Percentiles rank a stretch among this genome's conserved stretches.
Evolutionary conservation across 208 protist species (phyloP).

Genomic region (Leishmania braziliensis): DNA sequence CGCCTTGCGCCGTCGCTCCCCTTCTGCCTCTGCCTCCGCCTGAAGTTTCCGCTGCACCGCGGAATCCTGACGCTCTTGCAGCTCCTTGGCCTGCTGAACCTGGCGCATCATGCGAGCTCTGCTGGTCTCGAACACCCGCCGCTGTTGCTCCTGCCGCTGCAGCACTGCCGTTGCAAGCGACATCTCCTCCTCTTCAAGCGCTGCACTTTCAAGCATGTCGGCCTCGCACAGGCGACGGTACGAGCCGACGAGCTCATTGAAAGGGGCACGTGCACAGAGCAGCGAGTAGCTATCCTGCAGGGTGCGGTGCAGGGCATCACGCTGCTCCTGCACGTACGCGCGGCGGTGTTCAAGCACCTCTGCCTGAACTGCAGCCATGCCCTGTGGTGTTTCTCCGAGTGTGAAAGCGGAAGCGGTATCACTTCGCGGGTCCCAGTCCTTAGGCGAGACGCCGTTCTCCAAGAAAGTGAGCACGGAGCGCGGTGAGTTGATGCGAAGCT

Average conservation of each 20-base stretch:
- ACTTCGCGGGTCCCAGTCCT: conserved; percentile 41
- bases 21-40: conserved; percentile 52
- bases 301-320: conserved; percentile 27
- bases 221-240: conserved; percentile 24
- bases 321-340: conserved; percentile 31
- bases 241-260: conserved; percentile 51
- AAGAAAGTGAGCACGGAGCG: conserved; percentile 79
- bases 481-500: conserved; percentile 69
- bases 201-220: conserved; percentile 1
- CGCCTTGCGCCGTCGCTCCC: conserved; percentile 31
- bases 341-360: conserved; percentile 47
- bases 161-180: conserved; percentile 49
- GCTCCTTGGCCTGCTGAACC: conserved; percentile 47
- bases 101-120: conserved; percentile 57
- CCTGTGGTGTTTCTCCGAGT: background rate
- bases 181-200: conserved; percentile 4
- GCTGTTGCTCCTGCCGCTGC: conserved; percentile 57
- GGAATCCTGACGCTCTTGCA: conserved; percentile 37
- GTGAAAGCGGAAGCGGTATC: background rate
- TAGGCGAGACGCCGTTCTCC: conserved; percentile 61
- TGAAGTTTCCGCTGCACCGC: conserved; percentile 51
- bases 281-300: conserved; percentile 60
- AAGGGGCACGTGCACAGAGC: conserved; percentile 45
- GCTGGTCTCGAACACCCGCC: conserved; percentile 53
- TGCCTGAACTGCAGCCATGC: conserved; percentile 15